Percentiles rank a stretch among this genome's conserved stretches.
Conservation (phyloP, 2,329 filamentous ascomycete species). For the Aspergillus ochraceus region DNA sequence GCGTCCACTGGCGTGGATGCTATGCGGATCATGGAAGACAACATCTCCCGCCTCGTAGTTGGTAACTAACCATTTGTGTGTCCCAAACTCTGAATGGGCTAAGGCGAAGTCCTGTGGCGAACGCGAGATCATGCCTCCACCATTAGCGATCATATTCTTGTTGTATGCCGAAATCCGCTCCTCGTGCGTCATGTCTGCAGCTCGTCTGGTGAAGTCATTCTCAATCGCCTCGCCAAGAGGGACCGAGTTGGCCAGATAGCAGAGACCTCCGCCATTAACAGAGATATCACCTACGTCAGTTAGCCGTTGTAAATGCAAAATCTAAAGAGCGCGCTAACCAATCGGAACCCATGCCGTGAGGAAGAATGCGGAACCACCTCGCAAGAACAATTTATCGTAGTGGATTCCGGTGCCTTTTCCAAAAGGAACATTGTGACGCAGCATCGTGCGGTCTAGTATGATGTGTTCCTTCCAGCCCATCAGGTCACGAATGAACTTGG, state of each 20-base stretch:
- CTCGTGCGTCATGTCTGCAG: conserved; percentile 28
- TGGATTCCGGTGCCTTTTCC: conserved; percentile 42
- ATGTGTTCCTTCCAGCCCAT: conserved; percentile 40
- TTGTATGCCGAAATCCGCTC: conserved; percentile 35
- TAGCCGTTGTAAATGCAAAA: not conserved
- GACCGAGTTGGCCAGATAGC: conserved; percentile 42
- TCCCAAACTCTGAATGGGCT: conserved; percentile 20
- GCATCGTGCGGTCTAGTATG: conserved; percentile 35
- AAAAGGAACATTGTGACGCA: conserved; percentile 42
- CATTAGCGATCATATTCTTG: conserved; percentile 24
- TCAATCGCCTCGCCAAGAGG: conserved; percentile 40
- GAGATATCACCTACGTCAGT: conserved; percentile 13
- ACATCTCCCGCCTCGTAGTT: conserved; percentile 43
- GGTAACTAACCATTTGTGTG: conserved; percentile 32
- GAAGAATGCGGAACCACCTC: conserved; percentile 36
- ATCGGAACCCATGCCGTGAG: conserved; percentile 40
- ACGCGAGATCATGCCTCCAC: conserved; percentile 26
- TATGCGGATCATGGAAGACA: conserved; percentile 47
- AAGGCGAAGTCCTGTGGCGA: conserved; percentile 20
- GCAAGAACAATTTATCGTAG: conserved; percentile 45
- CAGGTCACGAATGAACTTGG: conserved; percentile 36
- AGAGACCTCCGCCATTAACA: conserved; percentile 40
- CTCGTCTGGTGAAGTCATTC: conserved; percentile 34
- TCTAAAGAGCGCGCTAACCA: conserved; percentile 29
- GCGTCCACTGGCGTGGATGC: conserved; percentile 42